These are phyloP conservation scores for Backusella psychrophila DNA, from an alignment of 192 early-diverging fungal species.

Conservation along the genomic window DNA sequence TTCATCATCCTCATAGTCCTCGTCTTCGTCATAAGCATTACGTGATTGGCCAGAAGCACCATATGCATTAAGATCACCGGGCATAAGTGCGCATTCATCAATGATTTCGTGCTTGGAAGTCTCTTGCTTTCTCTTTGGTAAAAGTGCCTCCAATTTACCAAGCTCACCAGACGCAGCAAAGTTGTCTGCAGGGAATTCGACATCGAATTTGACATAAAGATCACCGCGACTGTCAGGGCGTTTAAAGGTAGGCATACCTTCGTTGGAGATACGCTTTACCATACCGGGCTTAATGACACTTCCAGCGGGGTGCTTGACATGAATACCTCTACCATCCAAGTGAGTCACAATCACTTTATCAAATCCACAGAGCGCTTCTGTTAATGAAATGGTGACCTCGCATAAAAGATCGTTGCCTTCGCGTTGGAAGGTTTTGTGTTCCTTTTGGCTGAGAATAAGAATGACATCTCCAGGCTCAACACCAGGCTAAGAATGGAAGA, in stretches of 20 bases:
- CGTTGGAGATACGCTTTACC: constrained; percentile 76
- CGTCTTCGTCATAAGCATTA: constrained; percentile 54
- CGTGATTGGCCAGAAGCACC: constrained; percentile 37
- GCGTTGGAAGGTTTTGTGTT: constrained; percentile 78
- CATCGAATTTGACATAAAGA: constrained; percentile 82
- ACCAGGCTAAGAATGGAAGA: constrained; percentile 53
- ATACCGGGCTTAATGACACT: constrained; percentile 86
- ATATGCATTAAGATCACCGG: constrained; percentile 45
- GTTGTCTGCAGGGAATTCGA: constrained; percentile 76
- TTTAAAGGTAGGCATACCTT: constrained; percentile 91
- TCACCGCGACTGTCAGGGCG: constrained; percentile 77
- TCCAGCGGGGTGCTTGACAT: constrained; percentile 82
- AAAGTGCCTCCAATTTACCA: constrained; percentile 21
- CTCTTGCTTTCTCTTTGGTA: constrained; percentile 26
- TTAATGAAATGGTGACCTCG: constrained; percentile 78
- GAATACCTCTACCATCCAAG: constrained; percentile 83
- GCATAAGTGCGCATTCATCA: constrained; percentile 43
- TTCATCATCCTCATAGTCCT: constrained; percentile 36
- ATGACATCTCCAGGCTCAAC: constrained; percentile 89
- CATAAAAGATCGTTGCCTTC: constrained; percentile 79
- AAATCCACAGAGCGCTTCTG: constrained; percentile 93
- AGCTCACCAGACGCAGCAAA: constrained; percentile 39
- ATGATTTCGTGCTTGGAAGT: constrained; percentile 40
- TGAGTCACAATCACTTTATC: constrained; percentile 75
- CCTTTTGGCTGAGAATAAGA: constrained; percentile 85